Percentiles rank a stretch among this genome's conserved stretches.
phyloP scores from a whole-genome alignment of 2,329 filamentous ascomycete genomes.

The Pseudocercospora musae region DNA sequence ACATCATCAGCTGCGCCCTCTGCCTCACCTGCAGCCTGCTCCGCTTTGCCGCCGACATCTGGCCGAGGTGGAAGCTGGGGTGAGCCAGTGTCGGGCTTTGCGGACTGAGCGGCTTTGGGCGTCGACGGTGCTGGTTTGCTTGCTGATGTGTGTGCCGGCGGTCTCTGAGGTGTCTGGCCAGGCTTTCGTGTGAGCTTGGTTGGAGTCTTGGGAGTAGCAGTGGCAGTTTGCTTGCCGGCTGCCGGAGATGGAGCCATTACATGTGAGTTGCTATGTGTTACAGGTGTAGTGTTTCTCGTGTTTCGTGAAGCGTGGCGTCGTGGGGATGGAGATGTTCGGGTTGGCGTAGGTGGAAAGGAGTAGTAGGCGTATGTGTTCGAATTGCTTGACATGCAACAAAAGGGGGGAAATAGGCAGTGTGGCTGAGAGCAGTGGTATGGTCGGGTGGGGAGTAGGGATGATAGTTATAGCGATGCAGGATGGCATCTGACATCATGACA shows the following conservation, averaged over 20 bases:
- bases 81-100: constrained; percentile 37
- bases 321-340: constrained; percentile 42
- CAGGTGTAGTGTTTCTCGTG: constrained; percentile 31
- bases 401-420: constrained; percentile 16
- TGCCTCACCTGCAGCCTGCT: constrained; percentile 31
- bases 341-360: constrained; percentile 51
- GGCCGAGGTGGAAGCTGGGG: constrained; percentile 34
- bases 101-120: constrained; percentile 30
- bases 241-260: constrained; percentile 51
- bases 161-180: constrained; percentile 18
- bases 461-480: constrained; percentile 22
- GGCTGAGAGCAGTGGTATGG: constrained; percentile 18
- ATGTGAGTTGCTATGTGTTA: constrained; percentile 31
- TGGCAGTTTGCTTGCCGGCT: constrained; percentile 46
- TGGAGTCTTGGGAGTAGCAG: constrained; percentile 49
- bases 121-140: constrained; percentile 27
- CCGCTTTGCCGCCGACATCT: constrained; percentile 39
- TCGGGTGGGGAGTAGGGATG: no score
- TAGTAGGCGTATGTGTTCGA: constrained; percentile 51
- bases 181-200: constrained; percentile 47
- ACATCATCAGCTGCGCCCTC: constrained; percentile 34
- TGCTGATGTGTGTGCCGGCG: constrained; percentile 19
- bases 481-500: no score
- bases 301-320: constrained; percentile 27
- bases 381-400: constrained; percentile 48